Base-by-base conservation (phyloP, 805 yeast genomes). In the Wickerhamomyces bisporus region DNA sequence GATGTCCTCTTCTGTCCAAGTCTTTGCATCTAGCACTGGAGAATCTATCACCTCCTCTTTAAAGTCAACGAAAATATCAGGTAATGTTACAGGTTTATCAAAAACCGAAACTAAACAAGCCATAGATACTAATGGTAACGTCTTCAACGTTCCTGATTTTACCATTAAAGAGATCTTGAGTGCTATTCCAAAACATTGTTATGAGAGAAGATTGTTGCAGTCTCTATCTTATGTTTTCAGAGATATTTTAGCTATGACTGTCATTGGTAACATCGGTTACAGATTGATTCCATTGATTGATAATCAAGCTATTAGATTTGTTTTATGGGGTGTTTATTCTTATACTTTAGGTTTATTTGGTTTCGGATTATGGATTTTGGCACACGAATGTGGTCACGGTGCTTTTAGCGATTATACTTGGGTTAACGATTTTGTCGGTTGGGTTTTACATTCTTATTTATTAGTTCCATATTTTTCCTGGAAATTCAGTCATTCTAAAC, bases 351-450 rank as follows among this genome's bases (percentile, higher is more conserved):
- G 79, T 38, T 60, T 74, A 41, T 68, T 73, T 46, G 76, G 77
- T 6, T 69, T 74, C 40, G 82, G 83, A 31, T 56, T 75, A 36
- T 77, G 81, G 82, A 73, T 77, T 44, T 57, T 77, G 54, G 80
- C 79, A 33, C 81, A 75, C 54, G 81, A 75, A 59, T 77, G 82
- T 64, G 81, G 82, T 30, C 83, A 77, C 55, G 72, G 70, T 36
- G 81, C 81, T 15, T 77, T 77, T 53, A 69, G 77, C 27, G 79
- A 76, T 48, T 73, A 73, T 50, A 66, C 62, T 41, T 56, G 55
- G 50, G 65, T 77, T 36, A 77, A 77, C 50, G 80, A 76, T 53
- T 53, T 68, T 20, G 69, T 74, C 41, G 83, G 83, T 37, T 77
- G 81, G 82, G 67, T 73, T 21, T 56, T 77, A 34, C 82, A 77